Percentiles rank a stretch among this genome's conserved stretches.
phyloP scores from a whole-genome alignment of 176 grass and related monocot genomes.

The Tillandsia leiboldiana region DNA sequence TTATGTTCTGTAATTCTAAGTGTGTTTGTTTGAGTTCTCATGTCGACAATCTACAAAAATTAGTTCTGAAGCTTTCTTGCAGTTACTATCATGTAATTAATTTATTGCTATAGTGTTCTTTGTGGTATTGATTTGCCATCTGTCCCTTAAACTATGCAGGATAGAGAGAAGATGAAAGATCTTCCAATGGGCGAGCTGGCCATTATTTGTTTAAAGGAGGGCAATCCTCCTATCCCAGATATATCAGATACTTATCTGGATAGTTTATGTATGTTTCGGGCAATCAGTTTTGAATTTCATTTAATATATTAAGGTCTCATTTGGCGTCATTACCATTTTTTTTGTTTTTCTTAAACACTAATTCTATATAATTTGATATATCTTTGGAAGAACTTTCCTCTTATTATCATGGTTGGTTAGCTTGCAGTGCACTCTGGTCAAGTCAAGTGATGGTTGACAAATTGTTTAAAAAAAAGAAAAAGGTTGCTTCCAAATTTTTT shows the following conservation, averaged over 20 bases:
- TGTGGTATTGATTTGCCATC: conserved; percentile 8
- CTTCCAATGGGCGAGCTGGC: conserved; percentile 57
- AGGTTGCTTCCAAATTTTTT: conserved; percentile 14
- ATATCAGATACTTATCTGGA: conserved; percentile 63
- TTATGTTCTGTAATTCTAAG: no score
- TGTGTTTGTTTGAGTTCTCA: no score
- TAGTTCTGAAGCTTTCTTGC: no score
- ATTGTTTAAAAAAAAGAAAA: not conserved
- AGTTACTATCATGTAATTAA: not conserved
- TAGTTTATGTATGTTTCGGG: conserved; percentile 53
- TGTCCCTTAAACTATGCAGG: conserved; percentile 46
- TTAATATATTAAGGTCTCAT: not conserved
- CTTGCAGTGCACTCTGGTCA: no score
- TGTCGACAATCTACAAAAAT: no score
- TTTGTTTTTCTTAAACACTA: not conserved
- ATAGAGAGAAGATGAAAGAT: conserved; percentile 44
- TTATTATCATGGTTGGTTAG: no score
- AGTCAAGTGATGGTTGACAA: no score
- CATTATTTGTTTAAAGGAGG: conserved; percentile 65
- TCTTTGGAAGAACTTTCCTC: no score
- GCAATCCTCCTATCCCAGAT: conserved; percentile 87
- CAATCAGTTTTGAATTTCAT: conserved; percentile 15
- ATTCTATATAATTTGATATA: no score
- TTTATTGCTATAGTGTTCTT: not conserved
- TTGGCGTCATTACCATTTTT: not conserved